These are phyloP conservation scores for Chloris gayana DNA, from an alignment of 176 grass and related monocot genomes.

Conservation along the genomic window DNA sequence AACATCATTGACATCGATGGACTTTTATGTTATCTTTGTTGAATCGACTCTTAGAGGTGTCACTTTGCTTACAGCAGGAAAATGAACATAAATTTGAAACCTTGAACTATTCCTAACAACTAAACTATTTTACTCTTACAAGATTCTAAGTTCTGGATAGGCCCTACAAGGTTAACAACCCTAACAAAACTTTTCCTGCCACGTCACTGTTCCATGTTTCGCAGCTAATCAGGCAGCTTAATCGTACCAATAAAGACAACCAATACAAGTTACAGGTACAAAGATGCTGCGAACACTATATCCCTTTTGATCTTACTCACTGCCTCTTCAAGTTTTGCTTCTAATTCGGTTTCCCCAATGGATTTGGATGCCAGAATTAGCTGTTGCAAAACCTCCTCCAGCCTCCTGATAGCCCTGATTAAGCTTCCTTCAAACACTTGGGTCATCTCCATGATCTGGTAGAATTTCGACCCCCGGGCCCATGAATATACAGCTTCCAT, in stretches of 20 bases:
- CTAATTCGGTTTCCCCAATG: conserved; percentile 71
- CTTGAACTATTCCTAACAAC: background rate
- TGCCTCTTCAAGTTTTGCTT: conserved; percentile 87
- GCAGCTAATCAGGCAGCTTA: conserved; percentile 8
- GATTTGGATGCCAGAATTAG: conserved; percentile 83
- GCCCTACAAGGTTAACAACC: background rate
- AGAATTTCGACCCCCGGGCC: conserved; percentile 82
- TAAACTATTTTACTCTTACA: background rate
- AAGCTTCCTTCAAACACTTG: conserved; percentile 92
- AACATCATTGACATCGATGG: background rate
- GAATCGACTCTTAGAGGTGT: background rate
- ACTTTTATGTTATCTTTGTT: conserved; percentile 27
- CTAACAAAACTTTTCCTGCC: conserved; percentile 36
- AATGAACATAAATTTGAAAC: background rate
- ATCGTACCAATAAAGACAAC: background rate
- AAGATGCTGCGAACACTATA: conserved; percentile 67
- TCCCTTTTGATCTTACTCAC: conserved; percentile 76
- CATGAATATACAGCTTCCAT: conserved; percentile 93
- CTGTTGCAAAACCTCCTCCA: conserved; percentile 95
- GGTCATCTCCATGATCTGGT: conserved; percentile 88
- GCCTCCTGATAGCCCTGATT: conserved; percentile 89
- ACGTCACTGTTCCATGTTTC: background rate
- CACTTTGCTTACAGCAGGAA: background rate
- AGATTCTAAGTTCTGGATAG: background rate
- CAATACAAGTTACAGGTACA: conserved; percentile 53